Percentiles rank a stretch among this genome's conserved stretches.
phyloP scores from a whole-genome alignment of 2,329 filamentous ascomycete species.

The Colletotrichum magnum region DNA sequence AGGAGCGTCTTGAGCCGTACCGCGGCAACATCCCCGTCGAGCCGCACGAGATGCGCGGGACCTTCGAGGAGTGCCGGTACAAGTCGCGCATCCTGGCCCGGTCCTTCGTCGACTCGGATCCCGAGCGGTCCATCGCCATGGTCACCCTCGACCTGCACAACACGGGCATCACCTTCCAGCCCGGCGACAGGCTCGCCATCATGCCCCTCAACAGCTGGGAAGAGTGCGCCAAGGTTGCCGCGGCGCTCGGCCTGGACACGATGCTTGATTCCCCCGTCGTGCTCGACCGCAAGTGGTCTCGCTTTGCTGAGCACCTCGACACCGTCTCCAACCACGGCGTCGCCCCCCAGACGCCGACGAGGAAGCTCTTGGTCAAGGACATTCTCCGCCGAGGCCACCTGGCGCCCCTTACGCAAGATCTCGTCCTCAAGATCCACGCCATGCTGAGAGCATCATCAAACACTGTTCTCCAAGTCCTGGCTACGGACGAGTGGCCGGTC shows the following conservation, averaged over 20 bases:
- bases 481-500: slow-evolving; percentile 66
- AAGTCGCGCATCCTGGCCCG: slow-evolving; percentile 60
- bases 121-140: slow-evolving; percentile 60
- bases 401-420: slow-evolving; percentile 65
- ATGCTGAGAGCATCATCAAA: slow-evolving; percentile 65
- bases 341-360: slow-evolving; percentile 40
- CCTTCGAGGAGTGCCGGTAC: slow-evolving; percentile 69
- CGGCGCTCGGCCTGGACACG: slow-evolving; percentile 63
- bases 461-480: slow-evolving; percentile 61
- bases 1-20: slow-evolving; percentile 65
- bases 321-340: slow-evolving; percentile 50
- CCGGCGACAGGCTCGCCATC: slow-evolving; percentile 66
- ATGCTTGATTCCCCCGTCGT: slow-evolving; percentile 59
- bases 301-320: slow-evolving; percentile 62
- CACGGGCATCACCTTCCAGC: slow-evolving; percentile 67
- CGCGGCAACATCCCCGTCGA: slow-evolving; percentile 62
- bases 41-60: slow-evolving; percentile 68
- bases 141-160: slow-evolving; percentile 67
- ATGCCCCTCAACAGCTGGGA: slow-evolving; percentile 70
- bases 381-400: slow-evolving; percentile 66
- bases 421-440: slow-evolving; percentile 63
- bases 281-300: slow-evolving; percentile 58
- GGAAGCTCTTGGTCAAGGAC: slow-evolving; percentile 60
- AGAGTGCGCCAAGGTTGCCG: slow-evolving; percentile 68
- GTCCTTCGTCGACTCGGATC: slow-evolving; percentile 62